Evolutionary conservation across 495 filamentous ascomycete species (phyloP).

Genomic region (Usnea hakonensis): DNA sequence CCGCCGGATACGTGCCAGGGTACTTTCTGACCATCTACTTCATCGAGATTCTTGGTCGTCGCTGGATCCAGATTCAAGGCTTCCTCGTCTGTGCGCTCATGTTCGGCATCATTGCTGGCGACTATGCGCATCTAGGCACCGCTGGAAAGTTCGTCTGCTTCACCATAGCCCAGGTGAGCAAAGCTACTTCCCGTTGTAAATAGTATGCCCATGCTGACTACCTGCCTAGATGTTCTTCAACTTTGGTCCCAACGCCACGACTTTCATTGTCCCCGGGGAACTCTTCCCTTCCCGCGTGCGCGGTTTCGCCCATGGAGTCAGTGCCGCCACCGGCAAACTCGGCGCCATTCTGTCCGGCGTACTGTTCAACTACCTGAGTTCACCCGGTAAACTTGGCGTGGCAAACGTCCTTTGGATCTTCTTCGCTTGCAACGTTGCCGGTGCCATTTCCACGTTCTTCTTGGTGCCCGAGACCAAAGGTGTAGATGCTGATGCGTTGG

Average conservation of each 20-base stretch:
- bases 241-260: constrained; percentile 74
- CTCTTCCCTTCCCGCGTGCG: constrained; percentile 85
- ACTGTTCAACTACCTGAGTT: constrained; percentile 27
- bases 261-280: constrained; percentile 86
- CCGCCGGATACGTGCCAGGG: constrained; percentile 67
- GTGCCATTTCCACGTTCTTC: constrained; percentile 25
- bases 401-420: constrained; percentile 29
- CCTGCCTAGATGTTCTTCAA: constrained; percentile 69
- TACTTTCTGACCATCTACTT: constrained; percentile 68
- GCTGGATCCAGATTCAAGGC: constrained; percentile 69
- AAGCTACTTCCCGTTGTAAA: too few species aligned
- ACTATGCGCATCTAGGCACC: constrained; percentile 48
- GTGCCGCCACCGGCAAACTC: constrained; percentile 73
- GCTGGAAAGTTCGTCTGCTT: constrained; percentile 54
- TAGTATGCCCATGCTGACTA: neutral
- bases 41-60: constrained; percentile 66
- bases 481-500: constrained; percentile 27
- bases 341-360: constrained; percentile 53
- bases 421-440: constrained; percentile 27
- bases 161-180: constrained; percentile 49
- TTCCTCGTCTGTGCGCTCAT: constrained; percentile 67
- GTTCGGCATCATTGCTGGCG: constrained; percentile 70
- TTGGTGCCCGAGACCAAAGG: constrained; percentile 28
- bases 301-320: constrained; percentile 76
- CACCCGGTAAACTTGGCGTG: constrained; percentile 21